A percentile compares a stretch with the other conserved stretches of the same genome.
Evolutionary conservation across 305 asterid genomes (phyloP).

Genomic region (Fraxinus xanthoxyloides): DNA sequence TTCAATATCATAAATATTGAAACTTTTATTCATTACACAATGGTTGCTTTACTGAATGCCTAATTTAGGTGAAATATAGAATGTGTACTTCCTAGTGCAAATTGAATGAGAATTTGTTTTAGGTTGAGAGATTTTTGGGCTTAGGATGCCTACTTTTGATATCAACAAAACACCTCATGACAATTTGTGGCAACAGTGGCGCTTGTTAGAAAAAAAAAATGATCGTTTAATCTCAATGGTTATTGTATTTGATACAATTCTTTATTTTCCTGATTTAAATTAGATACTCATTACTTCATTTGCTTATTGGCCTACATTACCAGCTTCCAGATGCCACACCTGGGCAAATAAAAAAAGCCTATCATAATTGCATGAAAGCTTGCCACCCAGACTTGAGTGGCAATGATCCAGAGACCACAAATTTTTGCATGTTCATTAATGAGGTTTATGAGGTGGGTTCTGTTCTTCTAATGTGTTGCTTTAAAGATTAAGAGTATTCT

Average conservation of each 20-base stretch:
- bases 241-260: neutral
- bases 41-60: neutral
- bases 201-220: neutral
- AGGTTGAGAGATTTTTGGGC: neutral
- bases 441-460: conserved; percentile 64
- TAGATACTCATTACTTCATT: neutral
- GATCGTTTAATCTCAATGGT: neutral
- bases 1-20: neutral
- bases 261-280: neutral
- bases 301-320: conserved; percentile 5
- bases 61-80: neutral
- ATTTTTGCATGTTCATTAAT: conserved; percentile 53
- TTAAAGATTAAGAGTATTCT: conserved; percentile 8
- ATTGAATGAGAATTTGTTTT: neutral
- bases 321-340: conserved; percentile 94
- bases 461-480: neutral
- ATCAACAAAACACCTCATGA: neutral
- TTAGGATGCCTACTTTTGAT: conserved; percentile 18
- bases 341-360: conserved; percentile 83
- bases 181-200: neutral
- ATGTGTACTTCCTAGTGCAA: neutral
- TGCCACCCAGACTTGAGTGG: conserved; percentile 62
- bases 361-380: conserved; percentile 68
- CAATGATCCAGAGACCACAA: conserved; percentile 44
- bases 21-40: neutral